These are phyloP conservation scores for Codiaeum variegatum DNA, from an alignment of 441 rosid species.

Conservation along the genomic window DNA sequence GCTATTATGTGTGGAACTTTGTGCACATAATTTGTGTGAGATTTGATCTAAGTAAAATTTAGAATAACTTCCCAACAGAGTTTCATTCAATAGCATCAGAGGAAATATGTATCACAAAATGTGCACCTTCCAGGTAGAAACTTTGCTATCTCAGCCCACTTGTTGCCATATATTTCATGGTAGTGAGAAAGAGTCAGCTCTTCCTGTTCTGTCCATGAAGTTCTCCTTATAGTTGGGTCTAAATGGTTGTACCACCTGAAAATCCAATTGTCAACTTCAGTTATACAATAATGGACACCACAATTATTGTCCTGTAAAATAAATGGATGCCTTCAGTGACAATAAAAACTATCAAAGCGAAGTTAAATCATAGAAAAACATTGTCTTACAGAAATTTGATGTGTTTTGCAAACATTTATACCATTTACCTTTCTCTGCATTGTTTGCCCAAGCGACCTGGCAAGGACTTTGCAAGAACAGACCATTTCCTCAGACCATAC, in stretches of 20 bases:
- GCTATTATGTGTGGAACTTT: not conserved
- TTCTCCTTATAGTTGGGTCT: constrained; percentile 78
- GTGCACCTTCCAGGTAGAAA: constrained; percentile 87
- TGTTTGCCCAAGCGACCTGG: constrained; percentile 96
- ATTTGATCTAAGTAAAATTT: not conserved
- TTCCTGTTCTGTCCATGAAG: constrained; percentile 86
- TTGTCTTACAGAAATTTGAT: not conserved
- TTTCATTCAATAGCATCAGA: not conserved
- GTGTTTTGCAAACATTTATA: not conserved
- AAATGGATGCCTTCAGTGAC: not conserved
- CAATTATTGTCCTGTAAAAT: not conserved
- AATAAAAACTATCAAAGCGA: not conserved
- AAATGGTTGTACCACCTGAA: constrained; percentile 97
- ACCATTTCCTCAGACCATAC: constrained; percentile 82
- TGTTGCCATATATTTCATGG: constrained; percentile 69
- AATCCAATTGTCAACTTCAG: not conserved
- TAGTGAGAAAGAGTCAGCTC: constrained; percentile 67
- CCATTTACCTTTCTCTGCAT: constrained; percentile 80
- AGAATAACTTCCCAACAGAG: not conserved
- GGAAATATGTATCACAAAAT: not conserved
- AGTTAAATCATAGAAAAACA: not conserved
- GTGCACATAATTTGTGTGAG: not conserved
- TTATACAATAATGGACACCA: not conserved
- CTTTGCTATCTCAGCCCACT: constrained; percentile 89
- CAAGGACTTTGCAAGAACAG: constrained; percentile 75